A percentile compares a stretch with the other conserved stretches of the same genome.
These are phyloP conservation scores for Diddensiella santjacobensis DNA, from an alignment of 805 yeast genomes.

Conservation along the genomic window DNA sequence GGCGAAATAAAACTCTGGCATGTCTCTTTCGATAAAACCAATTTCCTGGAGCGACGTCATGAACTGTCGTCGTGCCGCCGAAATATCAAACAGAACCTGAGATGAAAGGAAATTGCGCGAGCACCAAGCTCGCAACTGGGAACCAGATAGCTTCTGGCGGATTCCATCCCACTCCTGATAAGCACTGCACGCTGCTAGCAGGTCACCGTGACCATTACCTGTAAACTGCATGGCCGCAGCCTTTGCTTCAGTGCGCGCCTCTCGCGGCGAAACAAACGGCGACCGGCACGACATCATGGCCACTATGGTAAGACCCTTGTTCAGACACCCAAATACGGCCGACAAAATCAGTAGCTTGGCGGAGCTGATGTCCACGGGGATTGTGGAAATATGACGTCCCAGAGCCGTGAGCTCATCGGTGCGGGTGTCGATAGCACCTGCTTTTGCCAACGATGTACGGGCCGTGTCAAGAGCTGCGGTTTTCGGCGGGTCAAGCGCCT, in stretches of 20 bases:
- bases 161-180: slow-evolving; percentile 48
- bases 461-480: slow-evolving; percentile 49
- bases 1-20: slow-evolving; percentile 41
- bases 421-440: slow-evolving; percentile 62
- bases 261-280: slow-evolving; percentile 63
- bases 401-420: slow-evolving; percentile 59
- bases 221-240: slow-evolving; percentile 26
- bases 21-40: slow-evolving; percentile 52
- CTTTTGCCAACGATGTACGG: slow-evolving; percentile 49
- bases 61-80: slow-evolving; percentile 67
- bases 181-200: slow-evolving; percentile 62
- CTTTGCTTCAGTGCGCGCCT: slow-evolving; percentile 62
- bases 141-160: slow-evolving; percentile 21
- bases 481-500: slow-evolving; percentile 82
- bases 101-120: slow-evolving; percentile 58
- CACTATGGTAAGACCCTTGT: slow-evolving; percentile 73
- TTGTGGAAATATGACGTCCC: slow-evolving; percentile 72
- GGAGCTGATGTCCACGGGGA: slow-evolving; percentile 80
- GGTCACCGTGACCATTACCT: slow-evolving; percentile 64
- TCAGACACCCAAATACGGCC: slow-evolving; percentile 77
- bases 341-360: slow-evolving; percentile 81
- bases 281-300: slow-evolving; percentile 68
- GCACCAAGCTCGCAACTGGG: slow-evolving; percentile 43
- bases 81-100: slow-evolving; percentile 64
- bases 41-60: slow-evolving; percentile 67